These are phyloP conservation scores for Candida qinlingensis DNA, from an alignment of 805 yeast genomes.

Conservation along the genomic window DNA sequence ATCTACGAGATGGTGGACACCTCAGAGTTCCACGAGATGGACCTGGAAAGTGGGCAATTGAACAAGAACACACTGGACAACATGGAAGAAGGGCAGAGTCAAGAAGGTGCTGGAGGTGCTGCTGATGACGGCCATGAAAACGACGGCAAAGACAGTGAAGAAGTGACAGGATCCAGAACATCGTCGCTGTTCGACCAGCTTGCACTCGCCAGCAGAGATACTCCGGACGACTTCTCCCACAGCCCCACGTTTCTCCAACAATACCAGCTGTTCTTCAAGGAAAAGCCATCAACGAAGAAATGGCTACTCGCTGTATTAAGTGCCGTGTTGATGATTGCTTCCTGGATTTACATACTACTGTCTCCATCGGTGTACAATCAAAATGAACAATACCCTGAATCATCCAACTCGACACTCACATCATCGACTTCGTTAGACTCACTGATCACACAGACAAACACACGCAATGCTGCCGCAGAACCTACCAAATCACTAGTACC, in stretches of 20 bases:
- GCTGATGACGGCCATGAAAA: background rate
- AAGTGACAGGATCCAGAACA: background rate
- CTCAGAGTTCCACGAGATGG: background rate
- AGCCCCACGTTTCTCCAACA: slow-evolving; percentile 3
- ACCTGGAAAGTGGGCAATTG: background rate
- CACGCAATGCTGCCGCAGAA: background rate
- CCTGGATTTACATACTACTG: slow-evolving; percentile 6
- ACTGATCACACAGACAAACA: no score
- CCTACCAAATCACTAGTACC: background rate
- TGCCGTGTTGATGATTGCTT: background rate
- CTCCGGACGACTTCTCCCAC: background rate
- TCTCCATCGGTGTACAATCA: background rate
- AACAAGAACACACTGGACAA: background rate
- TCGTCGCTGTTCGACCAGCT: slow-evolving; percentile 5
- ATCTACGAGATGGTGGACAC: slow-evolving; percentile 8
- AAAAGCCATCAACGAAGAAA: background rate
- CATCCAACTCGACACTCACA: no score
- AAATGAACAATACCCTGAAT: no score
- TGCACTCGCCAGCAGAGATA: slow-evolving; percentile 1
- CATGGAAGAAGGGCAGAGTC: background rate
- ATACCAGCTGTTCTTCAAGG: background rate
- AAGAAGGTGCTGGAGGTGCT: no score
- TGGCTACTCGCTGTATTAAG: background rate
- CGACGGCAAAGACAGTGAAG: background rate
- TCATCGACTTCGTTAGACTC: no score